phyloP scores from a whole-genome alignment of 768 basidiomycete species.

The Xerocomellus chrysenteron region DNA sequence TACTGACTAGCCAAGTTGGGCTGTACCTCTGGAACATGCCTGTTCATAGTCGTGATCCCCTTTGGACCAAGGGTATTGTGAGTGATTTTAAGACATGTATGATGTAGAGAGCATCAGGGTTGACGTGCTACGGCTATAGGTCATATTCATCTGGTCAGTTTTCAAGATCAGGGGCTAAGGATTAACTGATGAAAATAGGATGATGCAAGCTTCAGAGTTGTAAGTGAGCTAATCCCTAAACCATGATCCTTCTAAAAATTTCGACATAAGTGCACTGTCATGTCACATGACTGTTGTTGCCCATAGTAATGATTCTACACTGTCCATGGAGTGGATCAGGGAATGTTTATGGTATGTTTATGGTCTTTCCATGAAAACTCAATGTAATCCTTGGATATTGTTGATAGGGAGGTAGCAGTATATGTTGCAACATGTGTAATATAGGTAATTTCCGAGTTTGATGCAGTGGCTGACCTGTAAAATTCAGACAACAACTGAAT shows the following conservation, averaged over 20 bases:
- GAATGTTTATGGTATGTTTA: not conserved
- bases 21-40: slow-evolving; percentile 22
- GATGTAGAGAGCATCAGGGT: too few relatives aligned
- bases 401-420: slow-evolving; percentile 10
- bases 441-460: not conserved
- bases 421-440: slow-evolving; percentile 21
- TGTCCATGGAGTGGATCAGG: not conserved
- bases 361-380: too few relatives aligned
- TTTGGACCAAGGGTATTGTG: slow-evolving; percentile 25
- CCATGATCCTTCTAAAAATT: not conserved
- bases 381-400: not conserved
- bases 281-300: slow-evolving; percentile 4
- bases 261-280: slow-evolving; percentile 7
- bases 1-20: slow-evolving; percentile 24
- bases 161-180: not conserved
- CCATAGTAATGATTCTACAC: not conserved
- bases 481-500: slow-evolving; percentile 15
- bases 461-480: slow-evolving; percentile 1
- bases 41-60: slow-evolving; percentile 15
- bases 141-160: slow-evolving; percentile 24
- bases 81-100: not conserved
- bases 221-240: not conserved
- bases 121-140: slow-evolving; percentile 7
- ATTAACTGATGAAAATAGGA: slow-evolving; percentile 16
- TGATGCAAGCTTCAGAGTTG: slow-evolving; percentile 15